Base-by-base conservation (phyloP, 352 stramenopile species). In the Thalassiosira gravida region DNA sequence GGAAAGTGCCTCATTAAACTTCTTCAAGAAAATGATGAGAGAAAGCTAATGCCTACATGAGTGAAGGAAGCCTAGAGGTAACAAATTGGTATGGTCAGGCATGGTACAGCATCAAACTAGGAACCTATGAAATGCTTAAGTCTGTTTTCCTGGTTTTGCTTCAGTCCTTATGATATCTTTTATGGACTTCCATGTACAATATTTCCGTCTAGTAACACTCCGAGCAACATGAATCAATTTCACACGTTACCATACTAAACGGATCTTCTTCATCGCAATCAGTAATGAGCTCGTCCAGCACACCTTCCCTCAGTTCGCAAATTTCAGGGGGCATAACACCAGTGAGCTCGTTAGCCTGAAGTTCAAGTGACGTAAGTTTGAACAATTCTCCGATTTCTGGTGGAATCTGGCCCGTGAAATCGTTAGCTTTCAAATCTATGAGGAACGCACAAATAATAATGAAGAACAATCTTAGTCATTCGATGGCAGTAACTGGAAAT, bases 361-460 rank as follows among this genome's bases (percentile, higher is more conserved):
- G 52, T 22, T 72, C 39, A 20, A 83, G 67, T 3, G 62, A 62
- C 39, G 9, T 73, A 2, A 85, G 58, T 49, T 78, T 73, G 35
- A 61, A 53, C 27, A 85, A 49, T 11, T 72, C 35, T 37, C 72
- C 72, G 47, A 85, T 39, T 27, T 76, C 30, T n/a, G 59, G 52
- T 25, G 77, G 77, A 32, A 85, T 77, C 27, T 62, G 5, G 0
- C 77, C 77, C 35, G 47, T 72, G 37, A 85, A 85, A 24, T 77
- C 70, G 58, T 85, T 81, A 20, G 13, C 44, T 63, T 44, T 68
- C n/a, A 85, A 52, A 69, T 80, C 61, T 67, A 25, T n/a, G n/a
- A 67, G 22, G 39, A 46, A 56, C 14, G 13, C 16, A 52, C 9
- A 37, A 52, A n/a, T 42, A 74, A 62, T 1, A 44, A 46, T 30